Evolutionary conservation across 495 filamentous ascomycete genomes (phyloP).

Genomic region (Aspergillus steynii): DNA sequence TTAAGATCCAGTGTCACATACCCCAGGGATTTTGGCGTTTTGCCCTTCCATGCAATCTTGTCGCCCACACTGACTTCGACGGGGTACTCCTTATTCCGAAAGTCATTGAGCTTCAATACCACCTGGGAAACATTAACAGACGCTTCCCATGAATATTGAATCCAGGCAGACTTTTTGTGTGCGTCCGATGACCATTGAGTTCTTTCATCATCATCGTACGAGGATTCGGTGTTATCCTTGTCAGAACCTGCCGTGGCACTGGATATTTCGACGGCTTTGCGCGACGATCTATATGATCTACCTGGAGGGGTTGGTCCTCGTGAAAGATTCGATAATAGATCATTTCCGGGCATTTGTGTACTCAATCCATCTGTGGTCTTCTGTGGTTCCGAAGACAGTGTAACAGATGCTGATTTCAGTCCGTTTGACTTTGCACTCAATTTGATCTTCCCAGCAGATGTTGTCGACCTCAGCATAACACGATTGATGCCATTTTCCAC

Average conservation of each 20-base stretch:
- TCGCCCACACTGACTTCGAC: constrained; percentile 9
- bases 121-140: constrained; percentile 7
- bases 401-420: not conserved
- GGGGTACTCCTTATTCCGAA: constrained; percentile 1
- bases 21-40: constrained; percentile 6
- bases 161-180: constrained; percentile 3
- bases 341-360: constrained; percentile 1
- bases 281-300: constrained; percentile 1
- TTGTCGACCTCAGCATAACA: constrained; percentile 9
- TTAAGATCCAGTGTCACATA: constrained; percentile 8
- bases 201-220: constrained; percentile 7
- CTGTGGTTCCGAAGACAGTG: not conserved
- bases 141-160: constrained; percentile 8
- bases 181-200: constrained; percentile 7
- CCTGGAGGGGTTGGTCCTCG: constrained; percentile 6
- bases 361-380: not conserved
- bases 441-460: constrained; percentile 6
- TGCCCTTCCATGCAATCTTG: constrained; percentile 6
- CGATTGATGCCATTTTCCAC: constrained; percentile 13
- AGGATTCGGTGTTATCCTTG: not conserved
- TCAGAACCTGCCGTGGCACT: constrained; percentile 11
- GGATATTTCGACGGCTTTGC: not conserved
- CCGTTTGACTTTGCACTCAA: constrained; percentile 1
- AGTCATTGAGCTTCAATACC: constrained; percentile 9
- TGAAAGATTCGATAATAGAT: constrained; percentile 3